These are phyloP conservation scores for Verbena officinalis DNA, from an alignment of 257 asterid species.

Conservation along the genomic window DNA sequence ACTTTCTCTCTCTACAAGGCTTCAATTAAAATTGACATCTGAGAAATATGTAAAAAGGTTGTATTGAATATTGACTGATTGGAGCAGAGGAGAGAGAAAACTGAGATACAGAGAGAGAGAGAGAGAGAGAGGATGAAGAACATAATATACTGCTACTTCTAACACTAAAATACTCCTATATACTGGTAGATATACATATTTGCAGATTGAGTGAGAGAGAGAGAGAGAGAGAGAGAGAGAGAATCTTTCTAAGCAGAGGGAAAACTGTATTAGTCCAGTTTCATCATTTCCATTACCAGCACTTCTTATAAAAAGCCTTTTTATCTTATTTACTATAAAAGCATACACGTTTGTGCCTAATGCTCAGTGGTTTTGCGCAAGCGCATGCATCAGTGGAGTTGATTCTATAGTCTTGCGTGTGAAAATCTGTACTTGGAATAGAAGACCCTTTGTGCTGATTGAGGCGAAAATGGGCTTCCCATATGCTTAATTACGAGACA, in stretches of 20 bases:
- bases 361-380: conserved; percentile 14
- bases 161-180: conserved; percentile 19
- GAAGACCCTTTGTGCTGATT: conserved; percentile 24
- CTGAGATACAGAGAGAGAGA: conserved; percentile 14
- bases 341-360: not conserved
- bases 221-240: not conserved
- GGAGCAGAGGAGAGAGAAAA: conserved; percentile 31
- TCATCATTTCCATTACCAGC: conserved; percentile 32
- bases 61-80: conserved; percentile 39
- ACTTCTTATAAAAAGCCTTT: conserved; percentile 10
- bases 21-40: conserved; percentile 31
- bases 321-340: not conserved
- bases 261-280: conserved; percentile 24
- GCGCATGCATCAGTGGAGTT: conserved; percentile 37
- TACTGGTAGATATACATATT: conserved; percentile 5
- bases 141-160: conserved; percentile 16
- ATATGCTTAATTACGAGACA: conserved; percentile 20
- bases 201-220: not conserved
- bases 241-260: conserved; percentile 17
- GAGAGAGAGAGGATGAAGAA: not conserved
- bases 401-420: conserved; percentile 15
- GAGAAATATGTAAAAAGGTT: conserved; percentile 34
- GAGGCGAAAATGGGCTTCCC: not conserved
- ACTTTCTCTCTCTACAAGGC: conserved; percentile 27
- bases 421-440: conserved; percentile 19